These are phyloP conservation scores for Apostasia shenzhenica DNA, from an alignment of 106 monocot species.

Conservation along the genomic window DNA sequence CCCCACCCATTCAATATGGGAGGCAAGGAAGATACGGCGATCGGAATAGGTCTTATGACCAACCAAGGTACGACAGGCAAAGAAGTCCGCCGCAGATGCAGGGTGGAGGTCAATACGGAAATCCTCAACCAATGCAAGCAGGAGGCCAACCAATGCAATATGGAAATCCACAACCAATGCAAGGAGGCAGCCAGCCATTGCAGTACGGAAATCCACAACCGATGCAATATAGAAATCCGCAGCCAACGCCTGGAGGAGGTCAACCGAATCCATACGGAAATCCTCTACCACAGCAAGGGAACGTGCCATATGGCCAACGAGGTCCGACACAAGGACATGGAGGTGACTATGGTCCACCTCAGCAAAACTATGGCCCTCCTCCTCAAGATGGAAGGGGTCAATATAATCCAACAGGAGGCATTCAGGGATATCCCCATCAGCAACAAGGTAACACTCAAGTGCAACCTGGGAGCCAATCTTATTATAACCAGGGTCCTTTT, in stretches of 20 bases:
- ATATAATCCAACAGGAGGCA: neutral
- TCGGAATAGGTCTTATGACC: conserved; percentile 51
- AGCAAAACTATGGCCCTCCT: neutral
- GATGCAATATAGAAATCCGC: too few relatives aligned
- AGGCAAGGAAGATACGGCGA: conserved; percentile 55
- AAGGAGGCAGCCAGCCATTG: too few relatives aligned
- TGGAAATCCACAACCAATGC: too few relatives aligned
- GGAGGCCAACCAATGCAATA: too few relatives aligned
- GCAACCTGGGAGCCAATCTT: conserved; percentile 24
- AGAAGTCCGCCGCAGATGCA: conserved; percentile 9
- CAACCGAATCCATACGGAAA: too few relatives aligned
- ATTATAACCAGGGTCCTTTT: conserved; percentile 13
- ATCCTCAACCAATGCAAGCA: neutral
- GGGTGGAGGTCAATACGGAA: neutral
- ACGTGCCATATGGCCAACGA: neutral
- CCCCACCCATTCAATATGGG: conserved; percentile 78
- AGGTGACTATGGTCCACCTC: neutral
- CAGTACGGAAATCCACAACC: too few relatives aligned
- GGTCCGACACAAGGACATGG: neutral
- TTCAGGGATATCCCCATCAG: neutral
- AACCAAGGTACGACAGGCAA: conserved; percentile 44
- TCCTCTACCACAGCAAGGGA: neutral
- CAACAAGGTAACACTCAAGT: conserved; percentile 12
- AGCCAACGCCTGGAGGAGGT: too few relatives aligned
- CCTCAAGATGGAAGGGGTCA: neutral